Conservation (phyloP, 2,329 filamentous ascomycete genomes). For the Talaromyces sp. region DNA sequence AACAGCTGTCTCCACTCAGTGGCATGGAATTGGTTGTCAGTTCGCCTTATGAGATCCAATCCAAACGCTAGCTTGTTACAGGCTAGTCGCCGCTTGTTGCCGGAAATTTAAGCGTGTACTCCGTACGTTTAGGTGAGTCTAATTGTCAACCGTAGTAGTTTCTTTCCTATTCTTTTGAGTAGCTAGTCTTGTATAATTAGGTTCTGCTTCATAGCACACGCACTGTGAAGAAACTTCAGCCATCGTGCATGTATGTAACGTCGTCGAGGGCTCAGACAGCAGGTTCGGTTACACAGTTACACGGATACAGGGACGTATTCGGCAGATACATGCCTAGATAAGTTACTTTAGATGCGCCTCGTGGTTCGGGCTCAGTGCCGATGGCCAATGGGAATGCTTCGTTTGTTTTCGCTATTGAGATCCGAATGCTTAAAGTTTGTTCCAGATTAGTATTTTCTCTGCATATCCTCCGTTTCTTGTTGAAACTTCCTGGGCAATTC, state of each 20-base stretch:
- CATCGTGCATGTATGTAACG: not conserved
- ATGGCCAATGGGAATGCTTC: slow-evolving; percentile 1
- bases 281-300: not conserved
- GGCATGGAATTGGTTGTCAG: not conserved
- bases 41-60: not conserved
- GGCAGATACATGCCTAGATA: not conserved
- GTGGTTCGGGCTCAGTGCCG: slow-evolving; percentile 3
- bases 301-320: not conserved
- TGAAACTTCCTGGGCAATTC: too few species aligned
- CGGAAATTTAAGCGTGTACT: not conserved
- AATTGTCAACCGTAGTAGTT: too few species aligned
- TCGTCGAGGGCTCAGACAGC: not conserved
- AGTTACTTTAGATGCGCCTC: not conserved
- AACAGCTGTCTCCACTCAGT: not conserved
- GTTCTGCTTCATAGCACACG: not conserved
- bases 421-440: slow-evolving; percentile 1
- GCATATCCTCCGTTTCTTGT: not conserved
- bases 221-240: not conserved
- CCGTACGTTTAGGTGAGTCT: not conserved
- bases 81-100: slow-evolving; percentile 6
- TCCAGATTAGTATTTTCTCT: not conserved
- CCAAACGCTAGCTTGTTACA: not conserved
- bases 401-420: slow-evolving; percentile 3
- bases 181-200: not conserved
- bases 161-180: too few species aligned